Conservation (phyloP, 2,329 filamentous ascomycete genomes). For the Pseudogymnoascus sp. region DNA sequence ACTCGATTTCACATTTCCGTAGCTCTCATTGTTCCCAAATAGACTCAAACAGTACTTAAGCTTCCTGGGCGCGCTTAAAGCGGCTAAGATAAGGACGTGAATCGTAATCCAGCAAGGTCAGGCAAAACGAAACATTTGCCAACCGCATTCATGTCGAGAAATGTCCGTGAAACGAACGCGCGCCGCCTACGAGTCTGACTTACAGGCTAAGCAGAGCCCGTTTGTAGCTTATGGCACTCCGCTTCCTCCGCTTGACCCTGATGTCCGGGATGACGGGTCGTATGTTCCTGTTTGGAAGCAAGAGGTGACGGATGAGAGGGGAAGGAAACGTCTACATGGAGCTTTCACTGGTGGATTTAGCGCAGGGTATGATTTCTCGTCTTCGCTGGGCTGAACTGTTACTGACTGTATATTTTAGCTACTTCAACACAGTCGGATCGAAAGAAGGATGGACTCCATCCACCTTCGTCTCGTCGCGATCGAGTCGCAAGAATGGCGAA, state of each 20-base stretch:
- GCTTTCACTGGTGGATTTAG: slow-evolving; percentile 96
- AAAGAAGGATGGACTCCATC: slow-evolving; percentile 97
- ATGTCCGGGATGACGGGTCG: slow-evolving; percentile 79
- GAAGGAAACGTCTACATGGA: slow-evolving; percentile 84
- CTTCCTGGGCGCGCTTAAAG: slow-evolving; percentile 10
- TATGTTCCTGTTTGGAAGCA: slow-evolving; percentile 98
- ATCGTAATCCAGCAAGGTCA: slow-evolving; percentile 3
- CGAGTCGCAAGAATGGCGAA: slow-evolving; percentile 65
- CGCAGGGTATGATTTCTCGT: slow-evolving; percentile 63
- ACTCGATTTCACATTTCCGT: not conserved
- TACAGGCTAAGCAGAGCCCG: slow-evolving; percentile 59
- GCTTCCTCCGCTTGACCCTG: slow-evolving; percentile 68
- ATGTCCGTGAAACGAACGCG: slow-evolving; percentile 80
- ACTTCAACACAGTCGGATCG: slow-evolving; percentile 96
- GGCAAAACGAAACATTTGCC: slow-evolving; percentile 7
- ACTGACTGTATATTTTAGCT: slow-evolving; percentile 44
- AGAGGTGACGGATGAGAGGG: slow-evolving; percentile 88
- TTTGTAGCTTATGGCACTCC: slow-evolving; percentile 80
- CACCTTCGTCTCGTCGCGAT: slow-evolving; percentile 83
- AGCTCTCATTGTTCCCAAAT: not conserved
- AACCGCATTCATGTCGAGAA: slow-evolving; percentile 18
- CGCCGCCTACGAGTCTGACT: slow-evolving; percentile 69
- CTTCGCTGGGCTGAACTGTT: slow-evolving; percentile 27
- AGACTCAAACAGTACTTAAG: not conserved
- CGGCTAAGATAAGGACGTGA: slow-evolving; percentile 10